Evolutionary conservation across 192 early-diverging fungal species (phyloP), one percentile per base, ranked within the genome.

Genomic region (Rhizoclosmatium globosum): DNA sequence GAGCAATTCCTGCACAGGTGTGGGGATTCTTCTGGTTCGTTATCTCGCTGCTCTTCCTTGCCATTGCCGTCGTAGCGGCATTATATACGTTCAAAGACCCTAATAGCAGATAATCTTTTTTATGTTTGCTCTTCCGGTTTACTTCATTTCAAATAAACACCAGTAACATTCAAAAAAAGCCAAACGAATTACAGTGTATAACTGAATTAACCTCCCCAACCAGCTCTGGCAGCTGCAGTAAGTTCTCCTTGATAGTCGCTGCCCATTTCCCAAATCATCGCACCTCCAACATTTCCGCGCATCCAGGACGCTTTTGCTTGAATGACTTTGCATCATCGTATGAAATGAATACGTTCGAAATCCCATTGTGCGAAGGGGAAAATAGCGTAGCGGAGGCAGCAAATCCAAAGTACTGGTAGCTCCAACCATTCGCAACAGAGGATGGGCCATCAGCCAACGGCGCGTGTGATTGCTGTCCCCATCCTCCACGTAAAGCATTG

Each of bases 1-100:
- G 94, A 31, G 93, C 93, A 82, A 83, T 92, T 71, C 89, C 93
- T 46, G 87, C 96, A 38, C 92, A 94, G 64, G n/a, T 88, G n/a
- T 97, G 96, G 91, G 98, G 98, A 9, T 76, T 94, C 15, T 82
- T 96, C 15, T 99, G 98, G 98, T 91, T 99, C 60, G 72, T 97
- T 15, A 87, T 98, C 48, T 92, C 94, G 56, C 58, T 98, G 13
- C 78, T 92, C 2, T 97, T 99, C 69, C 81, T 99, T 19, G 88
- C 90, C 6, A 85, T 83, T 39, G 94, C 94, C 23, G 91, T 99
- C 38, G 77, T 97, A 0, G 90, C 87, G 19, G 97, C 95, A 2
- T 68, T 99, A 15, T 88, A 89, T 4, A 93, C 90, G 21, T 94
- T 98, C 78, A 99, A 96, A 74, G 50, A 53, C 50, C 31, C 31